Base-by-base conservation (phyloP, 306 rosid species). In the Aeschynomene evenia region DNA sequence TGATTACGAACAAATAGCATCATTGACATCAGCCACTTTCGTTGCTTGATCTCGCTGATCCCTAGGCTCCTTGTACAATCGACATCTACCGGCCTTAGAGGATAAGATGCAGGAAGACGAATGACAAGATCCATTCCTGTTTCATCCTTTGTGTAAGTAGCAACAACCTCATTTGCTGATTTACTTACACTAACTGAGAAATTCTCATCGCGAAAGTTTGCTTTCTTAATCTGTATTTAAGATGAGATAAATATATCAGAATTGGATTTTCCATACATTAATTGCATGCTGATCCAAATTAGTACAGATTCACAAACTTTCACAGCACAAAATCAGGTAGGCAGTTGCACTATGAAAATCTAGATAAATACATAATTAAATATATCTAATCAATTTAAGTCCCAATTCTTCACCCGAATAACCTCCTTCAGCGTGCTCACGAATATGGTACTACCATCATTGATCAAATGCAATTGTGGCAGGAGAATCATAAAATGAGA, bases 1-100 rank as follows among this genome's bases (percentile, higher is more conserved):
- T 94, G 98, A 84, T 90, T 94, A 40, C 97, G 95, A 60, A 90
- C 89, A 64, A 94, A 94, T 14, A 86, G 69, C 85, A 83, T 81
- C 98, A 94, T 94, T 49, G 97, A 94, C 96, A 94, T 82, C 74
- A 88, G 80, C 98, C 98, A 94, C 74, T 94, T 90, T 68, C 98
- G 84, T 79, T 90, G 90, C 90, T 94, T 94, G 66, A 83, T 74
- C 77, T 90, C 97, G 70, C 94, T 88, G 64, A 90, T 94, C 55
- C 98, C 97, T 31, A 94, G 86, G 86, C 96, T 90, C 78, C 91
- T 85, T 34, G 85, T 80, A 65, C 98, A 90, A 70, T 88, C 97
- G 79, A 93, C 98, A 73, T 93, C 98, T 65, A 93, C 97, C 1
- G 89, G 87, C 78, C 79, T 84, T 70, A 94, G 77, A 13, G 98